A percentile compares a stretch with the other conserved stretches of the same genome.
Conservation (phyloP, 768 basidiomycete species). For the Xanthoconium stramineum region DNA sequence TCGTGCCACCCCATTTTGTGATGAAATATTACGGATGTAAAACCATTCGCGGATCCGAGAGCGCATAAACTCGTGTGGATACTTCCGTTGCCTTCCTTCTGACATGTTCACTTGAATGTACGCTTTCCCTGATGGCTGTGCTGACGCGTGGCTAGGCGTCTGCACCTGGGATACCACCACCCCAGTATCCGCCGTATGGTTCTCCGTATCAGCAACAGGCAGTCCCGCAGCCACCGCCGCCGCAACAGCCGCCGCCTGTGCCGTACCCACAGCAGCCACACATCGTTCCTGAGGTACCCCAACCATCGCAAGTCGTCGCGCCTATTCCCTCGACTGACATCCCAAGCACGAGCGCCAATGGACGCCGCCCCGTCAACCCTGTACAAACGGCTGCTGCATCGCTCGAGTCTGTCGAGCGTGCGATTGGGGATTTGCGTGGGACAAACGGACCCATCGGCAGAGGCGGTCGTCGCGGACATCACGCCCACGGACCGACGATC, state of each 20-base stretch:
- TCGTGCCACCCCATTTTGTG: constrained; percentile 16
- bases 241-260: constrained; percentile 28
- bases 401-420: constrained; percentile 66
- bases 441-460: constrained; percentile 35
- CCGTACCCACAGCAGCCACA: constrained; percentile 28
- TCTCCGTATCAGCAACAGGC: constrained; percentile 32
- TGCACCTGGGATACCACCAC: constrained; percentile 37
- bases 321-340: constrained; percentile 24
- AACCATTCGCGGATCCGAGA: constrained; percentile 39
- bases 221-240: constrained; percentile 30
- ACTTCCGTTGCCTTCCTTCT: constrained; percentile 63
- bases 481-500: constrained; percentile 22
- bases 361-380: constrained; percentile 41
- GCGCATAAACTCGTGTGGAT: constrained; percentile 49
- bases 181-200: constrained; percentile 29
- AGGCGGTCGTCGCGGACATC: constrained; percentile 37
- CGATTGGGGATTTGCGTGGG: constrained; percentile 48
- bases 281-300: constrained; percentile 25
- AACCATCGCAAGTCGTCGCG: constrained; percentile 12
- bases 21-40: constrained; percentile 49
- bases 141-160: constrained; percentile 42
- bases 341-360: constrained; percentile 24
- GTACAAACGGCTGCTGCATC: constrained; percentile 74
- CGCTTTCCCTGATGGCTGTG: not conserved
- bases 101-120: constrained; percentile 23